Evolutionary conservation across 768 basidiomycete genomes (phyloP).

Genomic region (Tulasnella sp.): DNA sequence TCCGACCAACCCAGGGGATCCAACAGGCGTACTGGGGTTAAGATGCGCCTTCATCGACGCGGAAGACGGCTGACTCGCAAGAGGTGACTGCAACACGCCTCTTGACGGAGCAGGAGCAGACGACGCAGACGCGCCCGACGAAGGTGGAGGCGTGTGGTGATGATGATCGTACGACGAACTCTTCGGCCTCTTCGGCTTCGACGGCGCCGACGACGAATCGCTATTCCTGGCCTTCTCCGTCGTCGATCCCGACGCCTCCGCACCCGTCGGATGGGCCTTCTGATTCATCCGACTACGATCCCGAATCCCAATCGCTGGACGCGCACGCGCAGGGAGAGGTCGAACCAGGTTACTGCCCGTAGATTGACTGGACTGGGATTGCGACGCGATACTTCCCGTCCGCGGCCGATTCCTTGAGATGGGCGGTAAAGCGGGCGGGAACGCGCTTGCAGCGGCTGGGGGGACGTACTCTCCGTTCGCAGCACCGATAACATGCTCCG

Average conservation of each 20-base stretch:
- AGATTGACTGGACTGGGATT: background rate
- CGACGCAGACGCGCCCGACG: background rate
- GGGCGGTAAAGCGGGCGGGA: background rate
- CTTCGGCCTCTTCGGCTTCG: background rate
- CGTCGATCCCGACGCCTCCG: background rate
- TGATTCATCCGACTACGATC: background rate
- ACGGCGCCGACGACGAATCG: background rate
- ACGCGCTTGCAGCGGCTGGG: background rate
- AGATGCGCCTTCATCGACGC: too few relatives aligned
- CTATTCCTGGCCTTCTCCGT: background rate
- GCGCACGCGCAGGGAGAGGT: background rate
- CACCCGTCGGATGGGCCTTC: background rate
- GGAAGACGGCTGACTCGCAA: too few relatives aligned
- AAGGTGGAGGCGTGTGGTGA: background rate
- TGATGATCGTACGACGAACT: background rate
- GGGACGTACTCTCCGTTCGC: background rate
- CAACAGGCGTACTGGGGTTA: too few relatives aligned
- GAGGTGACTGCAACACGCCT: background rate
- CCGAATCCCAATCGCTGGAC: slow-evolving; percentile 3
- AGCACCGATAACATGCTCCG: background rate
- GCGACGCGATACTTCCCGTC: background rate
- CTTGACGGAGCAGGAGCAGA: background rate
- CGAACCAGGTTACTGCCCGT: background rate
- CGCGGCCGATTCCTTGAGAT: background rate
- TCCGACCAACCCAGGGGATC: too few relatives aligned